A percentile compares a stretch with the other conserved stretches of the same genome.
These are phyloP conservation scores for Mallotus nudiflorus DNA, from an alignment of 345 rosid genomes.

Conservation along the genomic window DNA sequence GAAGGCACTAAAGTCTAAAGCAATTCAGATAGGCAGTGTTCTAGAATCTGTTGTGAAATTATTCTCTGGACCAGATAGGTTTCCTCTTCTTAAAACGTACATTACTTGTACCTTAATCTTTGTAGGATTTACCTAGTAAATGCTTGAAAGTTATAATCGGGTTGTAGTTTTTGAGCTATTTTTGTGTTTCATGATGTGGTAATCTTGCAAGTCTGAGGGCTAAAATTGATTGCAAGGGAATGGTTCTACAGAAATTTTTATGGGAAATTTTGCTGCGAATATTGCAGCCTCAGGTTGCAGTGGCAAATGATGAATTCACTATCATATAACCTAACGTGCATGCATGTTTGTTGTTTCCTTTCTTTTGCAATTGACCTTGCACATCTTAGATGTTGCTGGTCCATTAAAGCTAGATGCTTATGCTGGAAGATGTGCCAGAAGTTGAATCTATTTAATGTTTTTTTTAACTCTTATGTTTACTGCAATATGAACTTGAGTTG, in stretches of 20 bases:
- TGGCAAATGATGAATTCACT: background rate
- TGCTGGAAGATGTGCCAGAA: background rate
- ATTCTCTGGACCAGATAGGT: conserved; percentile 65
- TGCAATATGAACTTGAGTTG: background rate
- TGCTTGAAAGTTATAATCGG: background rate
- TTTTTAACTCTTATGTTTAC: background rate
- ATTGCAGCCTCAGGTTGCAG: background rate
- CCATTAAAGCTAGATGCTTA: background rate
- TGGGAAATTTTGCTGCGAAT: background rate
- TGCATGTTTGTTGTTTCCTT: background rate
- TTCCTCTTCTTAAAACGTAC: conserved; percentile 76
- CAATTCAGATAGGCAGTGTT: conserved; percentile 54
- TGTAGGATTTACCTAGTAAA: background rate
- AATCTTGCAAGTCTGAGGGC: background rate
- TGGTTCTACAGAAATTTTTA: background rate
- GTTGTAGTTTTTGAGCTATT: background rate
- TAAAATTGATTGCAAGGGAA: background rate
- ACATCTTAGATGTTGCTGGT: background rate
- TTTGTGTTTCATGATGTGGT: background rate
- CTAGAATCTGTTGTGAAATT: conserved; percentile 62
- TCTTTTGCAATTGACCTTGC: conserved; percentile 1
- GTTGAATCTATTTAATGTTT: conserved; percentile 1
- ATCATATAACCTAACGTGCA: background rate
- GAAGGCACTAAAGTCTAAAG: conserved; percentile 85
- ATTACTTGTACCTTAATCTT: background rate